Conservation (phyloP, 2,329 filamentous ascomycete genomes). For the Neofusicoccum ribis region DNA sequence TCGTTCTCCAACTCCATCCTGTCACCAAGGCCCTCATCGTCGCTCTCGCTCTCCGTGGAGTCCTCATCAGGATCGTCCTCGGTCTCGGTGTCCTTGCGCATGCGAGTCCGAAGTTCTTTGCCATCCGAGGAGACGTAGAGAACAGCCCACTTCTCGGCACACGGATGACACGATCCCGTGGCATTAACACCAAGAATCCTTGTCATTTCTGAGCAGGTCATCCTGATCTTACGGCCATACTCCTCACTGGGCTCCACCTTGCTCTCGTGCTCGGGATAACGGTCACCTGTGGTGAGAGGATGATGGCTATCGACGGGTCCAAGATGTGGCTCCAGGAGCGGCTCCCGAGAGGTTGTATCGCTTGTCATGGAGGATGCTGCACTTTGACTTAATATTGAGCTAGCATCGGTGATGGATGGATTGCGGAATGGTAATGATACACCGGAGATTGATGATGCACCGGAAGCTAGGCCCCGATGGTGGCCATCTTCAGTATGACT, state of each 20-base stretch:
- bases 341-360: slow-evolving; percentile 68
- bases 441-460: slow-evolving; percentile 50
- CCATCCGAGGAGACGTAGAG: slow-evolving; percentile 76
- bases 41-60: slow-evolving; percentile 51
- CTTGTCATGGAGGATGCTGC: slow-evolving; percentile 68
- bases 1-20: slow-evolving; percentile 69
- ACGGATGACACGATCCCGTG: slow-evolving; percentile 72
- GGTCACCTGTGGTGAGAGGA: neutral
- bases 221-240: slow-evolving; percentile 56
- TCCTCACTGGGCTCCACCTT: slow-evolving; percentile 51
- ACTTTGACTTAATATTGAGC: slow-evolving; percentile 71
- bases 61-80: slow-evolving; percentile 64
- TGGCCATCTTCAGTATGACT: slow-evolving; percentile 45
- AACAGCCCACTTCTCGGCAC: slow-evolving; percentile 79
- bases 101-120: slow-evolving; percentile 66
- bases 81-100: slow-evolving; percentile 69
- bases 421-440: slow-evolving; percentile 53
- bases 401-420: slow-evolving; percentile 61
- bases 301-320: slow-evolving; percentile 21
- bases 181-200: slow-evolving; percentile 65
- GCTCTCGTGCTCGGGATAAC: slow-evolving; percentile 39
- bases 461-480: slow-evolving; percentile 49
- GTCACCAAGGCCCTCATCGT: slow-evolving; percentile 45
- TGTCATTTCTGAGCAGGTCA: slow-evolving; percentile 70
- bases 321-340: slow-evolving; percentile 53